A percentile compares a stretch with the other conserved stretches of the same genome.
phyloP scores from a whole-genome alignment of 2,329 filamentous ascomycete genomes.

The Fusarium subglutinans region DNA sequence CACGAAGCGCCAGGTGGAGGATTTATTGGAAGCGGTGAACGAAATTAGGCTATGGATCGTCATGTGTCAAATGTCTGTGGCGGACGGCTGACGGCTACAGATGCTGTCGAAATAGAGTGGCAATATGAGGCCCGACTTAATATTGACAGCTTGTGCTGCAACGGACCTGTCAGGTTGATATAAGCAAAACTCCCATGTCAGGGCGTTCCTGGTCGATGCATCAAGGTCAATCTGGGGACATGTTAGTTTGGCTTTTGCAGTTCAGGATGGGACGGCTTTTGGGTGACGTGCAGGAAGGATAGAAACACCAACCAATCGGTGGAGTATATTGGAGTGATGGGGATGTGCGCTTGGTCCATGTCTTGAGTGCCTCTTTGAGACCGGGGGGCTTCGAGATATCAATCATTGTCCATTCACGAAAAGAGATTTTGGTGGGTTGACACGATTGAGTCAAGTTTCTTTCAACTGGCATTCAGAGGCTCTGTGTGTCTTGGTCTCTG shows the following conservation, averaged over 20 bases:
- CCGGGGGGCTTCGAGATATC: slow-evolving; percentile 29
- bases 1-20: slow-evolving; percentile 13
- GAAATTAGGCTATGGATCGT: slow-evolving; percentile 29
- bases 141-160: neutral
- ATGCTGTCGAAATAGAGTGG: slow-evolving; percentile 10
- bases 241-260: slow-evolving; percentile 35
- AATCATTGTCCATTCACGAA: slow-evolving; percentile 9
- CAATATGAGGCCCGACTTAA: neutral
- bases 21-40: slow-evolving; percentile 36
- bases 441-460: slow-evolving; percentile 8
- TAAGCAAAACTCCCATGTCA: slow-evolving; percentile 8
- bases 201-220: slow-evolving; percentile 28
- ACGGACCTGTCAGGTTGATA: slow-evolving; percentile 12
- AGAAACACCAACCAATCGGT: slow-evolving; percentile 36
- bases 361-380: slow-evolving; percentile 26
- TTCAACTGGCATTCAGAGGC: neutral
- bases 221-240: slow-evolving; percentile 27
- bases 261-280: slow-evolving; percentile 28
- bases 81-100: slow-evolving; percentile 13
- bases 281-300: slow-evolving; percentile 38
- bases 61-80: slow-evolving; percentile 30
- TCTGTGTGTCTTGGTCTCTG: neutral
- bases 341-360: slow-evolving; percentile 39
- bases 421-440: neutral
- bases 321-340: slow-evolving; percentile 12